A percentile compares a stretch with the other conserved stretches of the same genome.
Conservation (phyloP, 805 yeast species). For the Sugiyamaella valdiviana region DNA sequence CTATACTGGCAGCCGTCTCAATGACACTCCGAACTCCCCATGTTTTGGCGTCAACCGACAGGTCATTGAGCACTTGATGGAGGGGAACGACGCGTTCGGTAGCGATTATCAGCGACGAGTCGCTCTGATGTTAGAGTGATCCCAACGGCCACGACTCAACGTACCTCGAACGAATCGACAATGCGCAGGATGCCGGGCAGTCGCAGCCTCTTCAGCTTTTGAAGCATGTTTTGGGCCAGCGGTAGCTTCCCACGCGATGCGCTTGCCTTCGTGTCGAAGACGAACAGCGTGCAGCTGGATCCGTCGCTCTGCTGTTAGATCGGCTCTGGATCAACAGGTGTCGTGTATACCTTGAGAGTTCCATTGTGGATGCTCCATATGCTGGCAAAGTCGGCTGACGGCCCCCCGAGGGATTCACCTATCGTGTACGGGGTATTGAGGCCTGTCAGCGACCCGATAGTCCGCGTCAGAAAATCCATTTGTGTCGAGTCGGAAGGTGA, state of each 20-base stretch:
- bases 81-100: conserved; percentile 64
- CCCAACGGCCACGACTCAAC: not conserved
- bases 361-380: conserved; percentile 67
- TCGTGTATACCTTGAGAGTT: conserved; percentile 32
- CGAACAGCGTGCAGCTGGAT: conserved; percentile 56
- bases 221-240: conserved; percentile 41
- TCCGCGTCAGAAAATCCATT: conserved; percentile 31
- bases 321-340: conserved; percentile 21
- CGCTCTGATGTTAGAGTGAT: conserved; percentile 31
- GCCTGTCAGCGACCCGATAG: conserved; percentile 25
- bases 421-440: conserved; percentile 26
- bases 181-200: conserved; percentile 64
- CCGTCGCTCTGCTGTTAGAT: conserved; percentile 38
- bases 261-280: conserved; percentile 42
- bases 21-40: conserved; percentile 52
- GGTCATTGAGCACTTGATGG: conserved; percentile 33
- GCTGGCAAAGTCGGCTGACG: conserved; percentile 32
- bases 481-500: not conserved
- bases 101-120: conserved; percentile 49
- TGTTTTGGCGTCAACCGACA: conserved; percentile 33
- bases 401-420: conserved; percentile 21
- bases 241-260: conserved; percentile 21
- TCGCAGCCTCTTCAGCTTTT: conserved; percentile 49
- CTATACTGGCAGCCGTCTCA: conserved; percentile 38
- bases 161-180: conserved; percentile 53